Conservation (phyloP, 2,329 filamentous ascomycete species). For the Neurospora sp. region DNA sequence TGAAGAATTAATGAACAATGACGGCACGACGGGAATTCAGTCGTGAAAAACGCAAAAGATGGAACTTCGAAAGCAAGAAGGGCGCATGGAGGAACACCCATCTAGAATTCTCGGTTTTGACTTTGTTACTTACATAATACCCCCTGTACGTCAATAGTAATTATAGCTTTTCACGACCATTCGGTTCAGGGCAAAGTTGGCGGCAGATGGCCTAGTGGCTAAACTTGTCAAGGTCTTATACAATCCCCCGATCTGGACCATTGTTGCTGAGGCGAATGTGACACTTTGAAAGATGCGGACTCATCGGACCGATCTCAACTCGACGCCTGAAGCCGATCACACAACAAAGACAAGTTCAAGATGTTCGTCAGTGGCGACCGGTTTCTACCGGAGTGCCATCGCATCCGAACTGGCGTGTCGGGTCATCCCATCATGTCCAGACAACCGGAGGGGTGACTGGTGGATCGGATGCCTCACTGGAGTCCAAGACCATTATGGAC, state of each 20-base stretch:
- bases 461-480: not conserved
- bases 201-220: not conserved
- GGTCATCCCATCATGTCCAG: not conserved
- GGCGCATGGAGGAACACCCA: not conserved
- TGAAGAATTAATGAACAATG: not conserved
- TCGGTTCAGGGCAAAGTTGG: not conserved
- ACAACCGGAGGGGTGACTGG: not conserved
- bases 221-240: not conserved
- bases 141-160: not conserved
- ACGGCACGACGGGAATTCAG: not conserved
- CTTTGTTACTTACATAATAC: not conserved
- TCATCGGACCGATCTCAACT: not conserved
- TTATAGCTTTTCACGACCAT: not conserved
- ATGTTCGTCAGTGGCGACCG: not conserved
- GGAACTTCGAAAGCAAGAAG: not conserved
- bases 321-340: not conserved
- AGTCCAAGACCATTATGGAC: not conserved
- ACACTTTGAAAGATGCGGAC: not conserved
- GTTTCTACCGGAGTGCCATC: not conserved
- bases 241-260: not conserved
- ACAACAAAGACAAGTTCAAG: not conserved
- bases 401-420: not conserved
- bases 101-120: not conserved
- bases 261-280: not conserved
- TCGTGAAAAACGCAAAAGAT: not conserved